phyloP scores from a whole-genome alignment of 495 filamentous ascomycete species.

The Neurospora cerealis region DNA sequence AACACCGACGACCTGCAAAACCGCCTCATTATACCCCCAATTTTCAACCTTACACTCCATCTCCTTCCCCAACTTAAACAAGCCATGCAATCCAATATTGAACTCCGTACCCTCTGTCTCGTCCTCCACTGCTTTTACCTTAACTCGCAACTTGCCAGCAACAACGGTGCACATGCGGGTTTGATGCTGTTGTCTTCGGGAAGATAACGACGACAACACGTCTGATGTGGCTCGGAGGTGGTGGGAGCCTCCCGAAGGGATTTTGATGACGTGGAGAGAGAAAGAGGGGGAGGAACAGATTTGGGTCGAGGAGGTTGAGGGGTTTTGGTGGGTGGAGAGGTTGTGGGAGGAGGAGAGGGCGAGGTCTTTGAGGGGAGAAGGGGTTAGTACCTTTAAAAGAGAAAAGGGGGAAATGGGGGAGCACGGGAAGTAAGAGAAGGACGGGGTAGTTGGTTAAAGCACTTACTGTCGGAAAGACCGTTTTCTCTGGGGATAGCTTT shows the following conservation, averaged over 20 bases:
- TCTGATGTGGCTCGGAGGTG: background rate
- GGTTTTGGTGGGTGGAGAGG: background rate
- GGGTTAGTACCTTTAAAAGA: background rate
- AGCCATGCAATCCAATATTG: background rate
- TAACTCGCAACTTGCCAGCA: background rate
- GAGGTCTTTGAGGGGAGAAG: background rate
- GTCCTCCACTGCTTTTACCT: background rate
- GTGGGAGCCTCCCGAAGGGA: background rate
- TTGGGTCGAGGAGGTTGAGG: background rate
- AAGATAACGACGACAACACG: background rate
- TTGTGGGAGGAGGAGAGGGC: background rate
- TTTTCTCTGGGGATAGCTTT: background rate
- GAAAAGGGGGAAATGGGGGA: background rate
- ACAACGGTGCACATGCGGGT: background rate
- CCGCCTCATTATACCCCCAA: background rate
- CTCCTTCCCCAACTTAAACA: background rate
- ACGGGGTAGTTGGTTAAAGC: background rate
- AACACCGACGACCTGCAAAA: background rate
- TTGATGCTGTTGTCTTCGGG: background rate
- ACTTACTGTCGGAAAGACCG: background rate
- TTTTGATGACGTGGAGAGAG: background rate
- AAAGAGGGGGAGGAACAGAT: background rate
- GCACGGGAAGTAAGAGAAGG: background rate
- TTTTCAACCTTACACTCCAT: background rate
- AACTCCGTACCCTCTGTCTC: background rate